phyloP scores from a whole-genome alignment of 2,329 filamentous ascomycete species.

The Aspergillus persii region DNA sequence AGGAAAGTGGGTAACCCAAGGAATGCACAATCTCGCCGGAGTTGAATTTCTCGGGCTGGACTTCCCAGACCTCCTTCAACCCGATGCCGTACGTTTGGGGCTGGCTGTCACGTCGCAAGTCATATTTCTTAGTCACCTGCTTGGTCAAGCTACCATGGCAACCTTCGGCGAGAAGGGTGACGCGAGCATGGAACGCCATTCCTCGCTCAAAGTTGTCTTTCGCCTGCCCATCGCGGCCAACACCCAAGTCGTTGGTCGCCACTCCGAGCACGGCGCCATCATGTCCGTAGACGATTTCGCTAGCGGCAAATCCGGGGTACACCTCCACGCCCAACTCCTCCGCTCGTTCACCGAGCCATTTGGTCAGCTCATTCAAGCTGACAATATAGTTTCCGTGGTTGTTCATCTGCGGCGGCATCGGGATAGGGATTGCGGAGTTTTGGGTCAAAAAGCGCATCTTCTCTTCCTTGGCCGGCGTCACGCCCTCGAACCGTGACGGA shows the following conservation, averaged over 20 bases:
- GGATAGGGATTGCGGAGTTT: constrained; percentile 72
- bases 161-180: constrained; percentile 90
- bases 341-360: constrained; percentile 94
- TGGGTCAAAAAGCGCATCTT: constrained; percentile 94
- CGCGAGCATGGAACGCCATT: constrained; percentile 95
- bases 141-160: constrained; percentile 95
- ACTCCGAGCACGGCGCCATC: constrained; percentile 92
- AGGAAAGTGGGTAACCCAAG: constrained; percentile 85
- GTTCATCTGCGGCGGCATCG: constrained; percentile 93
- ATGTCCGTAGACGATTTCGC: constrained; percentile 80
- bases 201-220: constrained; percentile 92
- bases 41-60: constrained; percentile 87
- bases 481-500: constrained; percentile 79
- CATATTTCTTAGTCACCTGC: constrained; percentile 91
- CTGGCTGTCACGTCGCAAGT: constrained; percentile 82
- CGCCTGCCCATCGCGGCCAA: constrained; percentile 75
- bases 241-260: constrained; percentile 90
- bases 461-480: constrained; percentile 78
- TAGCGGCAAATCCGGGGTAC: constrained; percentile 92
- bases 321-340: constrained; percentile 95
- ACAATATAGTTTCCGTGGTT: constrained; percentile 98
- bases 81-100: constrained; percentile 94
- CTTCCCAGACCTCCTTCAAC: constrained; percentile 96
- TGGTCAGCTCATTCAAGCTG: constrained; percentile 89
- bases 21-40: constrained; percentile 84